Conservation (phyloP, 352 stramenopile genomes). For the Phytophthora sp. region DNA sequence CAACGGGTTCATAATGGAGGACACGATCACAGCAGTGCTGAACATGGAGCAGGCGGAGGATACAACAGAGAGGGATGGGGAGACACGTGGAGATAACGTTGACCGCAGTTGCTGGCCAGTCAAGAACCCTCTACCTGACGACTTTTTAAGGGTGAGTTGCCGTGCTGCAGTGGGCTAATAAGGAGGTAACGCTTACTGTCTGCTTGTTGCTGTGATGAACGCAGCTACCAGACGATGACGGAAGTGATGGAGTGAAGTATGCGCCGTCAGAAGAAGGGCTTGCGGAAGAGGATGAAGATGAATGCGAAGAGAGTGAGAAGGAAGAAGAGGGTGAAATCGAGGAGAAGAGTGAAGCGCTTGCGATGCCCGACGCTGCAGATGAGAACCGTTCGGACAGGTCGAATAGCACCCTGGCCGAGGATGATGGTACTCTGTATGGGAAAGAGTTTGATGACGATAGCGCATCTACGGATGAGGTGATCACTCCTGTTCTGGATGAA, state of each 20-base stretch:
- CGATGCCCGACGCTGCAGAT: conserved; percentile 23
- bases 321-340: conserved; percentile 59
- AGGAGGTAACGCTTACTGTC: not conserved
- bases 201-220: conserved; percentile 7
- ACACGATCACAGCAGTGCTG: conserved; percentile 79
- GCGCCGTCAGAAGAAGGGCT: conserved; percentile 31
- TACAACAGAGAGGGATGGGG: not conserved
- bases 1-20: conserved; percentile 83
- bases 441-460: conserved; percentile 73
- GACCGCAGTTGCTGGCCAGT: conserved; percentile 44
- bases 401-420: conserved; percentile 66
- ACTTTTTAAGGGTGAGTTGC: conserved; percentile 72
- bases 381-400: conserved; percentile 67
- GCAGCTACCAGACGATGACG: conserved; percentile 61
- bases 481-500: conserved; percentile 61
- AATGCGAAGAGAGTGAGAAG: conserved; percentile 59
- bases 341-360: conserved; percentile 29
- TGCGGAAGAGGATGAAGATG: conserved; percentile 48
- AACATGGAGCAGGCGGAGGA: conserved; percentile 74
- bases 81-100: conserved; percentile 1
- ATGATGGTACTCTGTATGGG: conserved; percentile 85
- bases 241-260: conserved; percentile 23
- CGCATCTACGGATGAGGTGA: conserved; percentile 58
- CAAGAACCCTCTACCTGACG: conserved; percentile 78
- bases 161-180: not conserved